phyloP scores from a whole-genome alignment of 2,329 filamentous ascomycete species.

The Neofusicoccum ribis region DNA sequence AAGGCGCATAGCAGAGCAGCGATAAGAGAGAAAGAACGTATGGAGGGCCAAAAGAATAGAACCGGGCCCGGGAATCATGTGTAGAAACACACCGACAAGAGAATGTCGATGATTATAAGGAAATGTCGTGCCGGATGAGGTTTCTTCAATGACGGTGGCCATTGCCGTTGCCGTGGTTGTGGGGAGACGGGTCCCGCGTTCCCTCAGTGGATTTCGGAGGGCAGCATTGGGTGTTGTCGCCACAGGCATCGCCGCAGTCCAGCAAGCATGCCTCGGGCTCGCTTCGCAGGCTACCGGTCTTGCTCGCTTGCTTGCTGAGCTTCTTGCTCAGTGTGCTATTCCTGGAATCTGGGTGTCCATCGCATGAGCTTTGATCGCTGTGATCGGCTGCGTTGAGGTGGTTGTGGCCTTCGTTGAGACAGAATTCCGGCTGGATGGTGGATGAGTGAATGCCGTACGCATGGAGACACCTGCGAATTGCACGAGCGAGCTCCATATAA shows the following conservation, averaged over 20 bases:
- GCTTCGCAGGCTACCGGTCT: conserved; percentile 39
- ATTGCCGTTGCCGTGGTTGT: conserved; percentile 8
- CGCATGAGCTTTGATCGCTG: conserved; percentile 17
- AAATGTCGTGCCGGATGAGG: neutral
- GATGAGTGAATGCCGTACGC: conserved; percentile 95
- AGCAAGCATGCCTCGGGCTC: conserved; percentile 40
- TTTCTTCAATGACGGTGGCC: neutral
- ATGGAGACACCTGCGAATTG: conserved; percentile 84
- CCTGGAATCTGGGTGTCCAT: conserved; percentile 22
- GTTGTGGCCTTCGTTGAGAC: conserved; percentile 46
- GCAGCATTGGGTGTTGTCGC: conserved; percentile 44
- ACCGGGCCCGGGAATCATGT: neutral
- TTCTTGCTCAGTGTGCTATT: neutral
- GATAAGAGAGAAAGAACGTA: no score
- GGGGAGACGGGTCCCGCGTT: conserved; percentile 2
- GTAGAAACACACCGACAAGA: neutral
- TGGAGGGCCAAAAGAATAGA: neutral
- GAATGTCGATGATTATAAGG: neutral
- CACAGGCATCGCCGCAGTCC: conserved; percentile 47
- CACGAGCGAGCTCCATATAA: conserved; percentile 88
- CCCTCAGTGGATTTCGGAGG: conserved; percentile 28
- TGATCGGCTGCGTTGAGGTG: conserved; percentile 37
- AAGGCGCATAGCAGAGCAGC: neutral
- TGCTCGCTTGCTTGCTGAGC: conserved; percentile 28
- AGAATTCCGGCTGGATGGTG: conserved; percentile 92